These are phyloP conservation scores for Fusarium papillatum DNA, from an alignment of 2,329 filamentous ascomycete species.

Conservation along the genomic window DNA sequence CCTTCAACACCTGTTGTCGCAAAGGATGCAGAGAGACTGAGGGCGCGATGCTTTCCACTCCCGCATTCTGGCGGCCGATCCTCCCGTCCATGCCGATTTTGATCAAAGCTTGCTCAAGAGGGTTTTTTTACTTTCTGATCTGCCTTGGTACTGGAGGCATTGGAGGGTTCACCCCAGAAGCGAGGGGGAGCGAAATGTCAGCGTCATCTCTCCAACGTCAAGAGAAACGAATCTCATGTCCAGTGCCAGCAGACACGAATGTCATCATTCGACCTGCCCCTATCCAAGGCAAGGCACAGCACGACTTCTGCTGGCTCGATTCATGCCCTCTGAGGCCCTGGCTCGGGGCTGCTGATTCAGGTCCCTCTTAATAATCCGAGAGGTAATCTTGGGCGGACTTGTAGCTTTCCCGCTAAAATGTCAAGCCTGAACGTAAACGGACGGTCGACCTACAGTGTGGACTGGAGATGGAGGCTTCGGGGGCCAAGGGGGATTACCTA, in stretches of 20 bases:
- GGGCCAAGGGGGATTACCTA: slow-evolving; percentile 24
- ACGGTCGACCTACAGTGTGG: slow-evolving; percentile 15
- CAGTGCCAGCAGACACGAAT: not conserved
- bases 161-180: slow-evolving; percentile 2
- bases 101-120: slow-evolving; percentile 24
- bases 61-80: slow-evolving; percentile 31
- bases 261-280: not conserved
- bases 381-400: slow-evolving; percentile 33
- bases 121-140: slow-evolving; percentile 12
- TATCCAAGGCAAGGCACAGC: not conserved
- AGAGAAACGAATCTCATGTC: not conserved
- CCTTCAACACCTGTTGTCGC: slow-evolving; percentile 17
- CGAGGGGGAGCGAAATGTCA: slow-evolving; percentile 8
- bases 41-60: slow-evolving; percentile 32
- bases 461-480: slow-evolving; percentile 27
- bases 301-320: not conserved
- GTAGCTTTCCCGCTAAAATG: slow-evolving; percentile 39
- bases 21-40: not conserved
- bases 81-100: slow-evolving; percentile 22
- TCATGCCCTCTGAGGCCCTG: slow-evolving; percentile 3
- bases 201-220: slow-evolving; percentile 17
- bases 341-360: slow-evolving; percentile 37
- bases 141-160: slow-evolving; percentile 1
- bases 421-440: slow-evolving; percentile 33
- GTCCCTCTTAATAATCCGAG: slow-evolving; percentile 33